Conservation (phyloP, 2,329 filamentous ascomycete species). For the Monilinia fructicola region DNA sequence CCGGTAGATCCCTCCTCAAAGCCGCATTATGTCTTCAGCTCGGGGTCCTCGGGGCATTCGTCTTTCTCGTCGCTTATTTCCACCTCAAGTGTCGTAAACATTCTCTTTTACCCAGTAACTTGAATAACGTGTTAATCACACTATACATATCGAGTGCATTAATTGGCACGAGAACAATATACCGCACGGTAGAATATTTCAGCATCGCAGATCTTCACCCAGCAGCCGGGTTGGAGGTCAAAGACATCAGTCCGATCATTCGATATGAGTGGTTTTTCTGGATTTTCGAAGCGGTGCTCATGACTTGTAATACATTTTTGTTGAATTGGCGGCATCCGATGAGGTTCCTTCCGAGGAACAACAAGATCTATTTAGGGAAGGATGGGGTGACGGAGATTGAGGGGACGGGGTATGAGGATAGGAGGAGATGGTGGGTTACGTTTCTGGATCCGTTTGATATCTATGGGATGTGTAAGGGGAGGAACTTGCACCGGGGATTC, state of each 20-base stretch:
- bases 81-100: slow-evolving; percentile 47
- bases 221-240: slow-evolving; percentile 38
- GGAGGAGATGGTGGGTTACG: slow-evolving; percentile 39
- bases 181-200: slow-evolving; percentile 60
- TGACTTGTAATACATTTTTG: slow-evolving; percentile 52
- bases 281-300: slow-evolving; percentile 55
- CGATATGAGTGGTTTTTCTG: slow-evolving; percentile 61
- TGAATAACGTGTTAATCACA: slow-evolving; percentile 44
- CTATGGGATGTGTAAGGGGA: slow-evolving; percentile 31
- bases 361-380: slow-evolving; percentile 50
- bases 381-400: slow-evolving; percentile 52
- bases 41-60: slow-evolving; percentile 51
- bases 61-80: slow-evolving; percentile 50
- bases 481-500: slow-evolving; percentile 33
- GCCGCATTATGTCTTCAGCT: slow-evolving; percentile 52
- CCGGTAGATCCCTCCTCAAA: too few relatives aligned
- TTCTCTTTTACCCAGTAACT: slow-evolving; percentile 35
- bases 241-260: slow-evolving; percentile 47
- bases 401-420: slow-evolving; percentile 52
- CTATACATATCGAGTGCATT: slow-evolving; percentile 48
- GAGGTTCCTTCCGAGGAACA: slow-evolving; percentile 49
- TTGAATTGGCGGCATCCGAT: slow-evolving; percentile 54
- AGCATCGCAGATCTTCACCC: slow-evolving; percentile 46
- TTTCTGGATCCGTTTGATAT: slow-evolving; percentile 40
- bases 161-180: slow-evolving; percentile 56